Conservation (phyloP, 768 basidiomycete genomes). For the Dacryopinax spathularia region DNA sequence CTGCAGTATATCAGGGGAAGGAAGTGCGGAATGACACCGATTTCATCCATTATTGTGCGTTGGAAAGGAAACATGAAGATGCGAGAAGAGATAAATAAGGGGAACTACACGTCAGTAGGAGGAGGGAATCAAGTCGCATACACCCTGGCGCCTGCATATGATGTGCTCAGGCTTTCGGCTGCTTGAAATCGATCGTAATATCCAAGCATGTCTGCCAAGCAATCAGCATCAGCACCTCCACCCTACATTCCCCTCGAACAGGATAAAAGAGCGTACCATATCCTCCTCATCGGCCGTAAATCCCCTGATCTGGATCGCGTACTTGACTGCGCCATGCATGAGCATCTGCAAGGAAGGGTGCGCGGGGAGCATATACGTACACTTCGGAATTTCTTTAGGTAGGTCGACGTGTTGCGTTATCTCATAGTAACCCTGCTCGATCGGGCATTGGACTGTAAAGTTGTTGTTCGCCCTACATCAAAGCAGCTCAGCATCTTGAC, state of each 20-base stretch:
- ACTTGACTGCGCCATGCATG: constrained; percentile 50
- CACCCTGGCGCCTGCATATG: too few relatives aligned
- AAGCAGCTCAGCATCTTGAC: too few relatives aligned
- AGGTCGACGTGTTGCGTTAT: constrained; percentile 72
- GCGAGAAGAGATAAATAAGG: too few relatives aligned
- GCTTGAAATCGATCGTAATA: constrained; percentile 2
- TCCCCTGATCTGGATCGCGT: constrained; percentile 51
- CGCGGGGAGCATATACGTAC: constrained; percentile 17
- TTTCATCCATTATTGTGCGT: too few relatives aligned
- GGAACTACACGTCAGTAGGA: too few relatives aligned
- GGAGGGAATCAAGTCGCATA: too few relatives aligned
- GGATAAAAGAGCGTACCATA: constrained; percentile 41
- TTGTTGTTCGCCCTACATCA: constrained; percentile 53
- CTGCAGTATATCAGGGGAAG: too few relatives aligned
- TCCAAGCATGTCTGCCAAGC: background rate
- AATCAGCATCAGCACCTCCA: background rate
- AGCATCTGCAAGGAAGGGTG: background rate
- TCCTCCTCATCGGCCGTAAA: constrained; percentile 59
- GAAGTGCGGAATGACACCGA: too few relatives aligned
- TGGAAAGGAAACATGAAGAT: too few relatives aligned
- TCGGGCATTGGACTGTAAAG: constrained; percentile 69
- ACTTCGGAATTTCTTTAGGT: constrained; percentile 83
- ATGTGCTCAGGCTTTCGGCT: background rate
- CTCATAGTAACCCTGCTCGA: constrained; percentile 50
- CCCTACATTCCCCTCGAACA: background rate